Evolutionary conservation across 2,329 filamentous ascomycete genomes (phyloP).

Genomic region (Dactylellina leptospora): DNA sequence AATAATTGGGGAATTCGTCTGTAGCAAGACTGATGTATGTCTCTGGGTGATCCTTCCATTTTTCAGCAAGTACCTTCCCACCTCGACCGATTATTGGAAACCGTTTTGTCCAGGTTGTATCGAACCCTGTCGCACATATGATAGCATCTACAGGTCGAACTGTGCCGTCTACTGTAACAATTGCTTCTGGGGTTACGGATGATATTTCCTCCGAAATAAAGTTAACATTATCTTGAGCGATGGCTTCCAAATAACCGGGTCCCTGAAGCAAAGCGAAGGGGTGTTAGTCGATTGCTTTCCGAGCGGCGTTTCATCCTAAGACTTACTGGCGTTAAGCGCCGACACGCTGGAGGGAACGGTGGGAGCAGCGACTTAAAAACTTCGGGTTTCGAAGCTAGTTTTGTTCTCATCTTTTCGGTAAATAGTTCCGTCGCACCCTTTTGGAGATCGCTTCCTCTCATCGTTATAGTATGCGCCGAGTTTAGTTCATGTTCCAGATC

Average conservation of each 20-base stretch:
- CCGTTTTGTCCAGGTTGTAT: slow-evolving; percentile 66
- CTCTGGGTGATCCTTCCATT: slow-evolving; percentile 63
- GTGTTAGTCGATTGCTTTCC: neutral
- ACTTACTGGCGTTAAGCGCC: slow-evolving; percentile 58
- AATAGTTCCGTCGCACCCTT: slow-evolving; percentile 27
- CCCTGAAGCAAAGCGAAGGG: slow-evolving; percentile 45
- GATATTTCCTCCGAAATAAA: slow-evolving; percentile 64
- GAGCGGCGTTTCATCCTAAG: slow-evolving; percentile 56
- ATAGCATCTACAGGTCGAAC: slow-evolving; percentile 67
- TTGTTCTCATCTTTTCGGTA: slow-evolving; percentile 34
- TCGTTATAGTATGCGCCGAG: slow-evolving; percentile 51
- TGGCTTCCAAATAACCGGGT: slow-evolving; percentile 60
- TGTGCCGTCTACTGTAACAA: slow-evolving; percentile 64
- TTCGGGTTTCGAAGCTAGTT: slow-evolving; percentile 35
- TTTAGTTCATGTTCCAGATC: slow-evolving; percentile 55
- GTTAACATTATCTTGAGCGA: slow-evolving; percentile 63
- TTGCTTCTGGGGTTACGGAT: slow-evolving; percentile 63
- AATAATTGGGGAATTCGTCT: slow-evolving; percentile 67
- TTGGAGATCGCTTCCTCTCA: slow-evolving; percentile 53
- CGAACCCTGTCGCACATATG: slow-evolving; percentile 69
- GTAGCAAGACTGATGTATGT: slow-evolving; percentile 68
- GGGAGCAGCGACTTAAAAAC: slow-evolving; percentile 40
- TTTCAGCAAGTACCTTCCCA: slow-evolving; percentile 65
- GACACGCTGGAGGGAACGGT: slow-evolving; percentile 39
- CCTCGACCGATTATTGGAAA: slow-evolving; percentile 65